These are phyloP conservation scores for Flaveria linearis DNA, from an alignment of 129 eudicot genomes.

Conservation along the genomic window DNA sequence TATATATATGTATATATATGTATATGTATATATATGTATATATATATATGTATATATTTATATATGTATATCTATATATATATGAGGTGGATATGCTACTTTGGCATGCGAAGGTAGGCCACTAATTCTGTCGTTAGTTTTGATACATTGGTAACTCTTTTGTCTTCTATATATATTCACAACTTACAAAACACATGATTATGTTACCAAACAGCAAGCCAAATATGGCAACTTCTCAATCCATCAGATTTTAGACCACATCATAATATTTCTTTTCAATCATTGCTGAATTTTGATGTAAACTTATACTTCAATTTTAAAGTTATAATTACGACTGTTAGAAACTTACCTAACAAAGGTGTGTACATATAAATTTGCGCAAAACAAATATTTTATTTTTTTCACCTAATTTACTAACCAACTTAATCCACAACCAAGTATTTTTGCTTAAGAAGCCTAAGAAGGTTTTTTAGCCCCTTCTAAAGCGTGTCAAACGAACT, in stretches of 20 bases:
- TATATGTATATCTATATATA: too few species aligned
- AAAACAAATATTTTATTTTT: not conserved
- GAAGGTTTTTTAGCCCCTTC: too few species aligned
- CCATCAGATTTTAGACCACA: constrained; percentile 18
- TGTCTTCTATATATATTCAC: constrained; percentile 23
- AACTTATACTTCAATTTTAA: constrained; percentile 16
- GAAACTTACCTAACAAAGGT: constrained; percentile 18
- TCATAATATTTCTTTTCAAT: constrained; percentile 18
- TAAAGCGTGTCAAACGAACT: too few species aligned
- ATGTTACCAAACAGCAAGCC: constrained; percentile 44
- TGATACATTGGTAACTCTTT: constrained; percentile 33
- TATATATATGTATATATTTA: too few species aligned
- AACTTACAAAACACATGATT: constrained; percentile 35
- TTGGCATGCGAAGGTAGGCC: constrained; percentile 44
- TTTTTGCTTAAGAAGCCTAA: not conserved
- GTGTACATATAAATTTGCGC: not conserved
- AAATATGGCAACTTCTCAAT: constrained; percentile 41
- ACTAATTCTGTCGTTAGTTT: constrained; percentile 42
- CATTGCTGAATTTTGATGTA: not conserved
- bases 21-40: too few species aligned
- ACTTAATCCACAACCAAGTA: not conserved
- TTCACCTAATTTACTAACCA: not conserved
- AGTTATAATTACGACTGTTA: constrained; percentile 5
- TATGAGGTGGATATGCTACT: constrained; percentile 32
- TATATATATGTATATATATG: too few species aligned